Base-by-base conservation (phyloP, 768 basidiomycete species). In the Leucosporidium creatinivorum region DNA sequence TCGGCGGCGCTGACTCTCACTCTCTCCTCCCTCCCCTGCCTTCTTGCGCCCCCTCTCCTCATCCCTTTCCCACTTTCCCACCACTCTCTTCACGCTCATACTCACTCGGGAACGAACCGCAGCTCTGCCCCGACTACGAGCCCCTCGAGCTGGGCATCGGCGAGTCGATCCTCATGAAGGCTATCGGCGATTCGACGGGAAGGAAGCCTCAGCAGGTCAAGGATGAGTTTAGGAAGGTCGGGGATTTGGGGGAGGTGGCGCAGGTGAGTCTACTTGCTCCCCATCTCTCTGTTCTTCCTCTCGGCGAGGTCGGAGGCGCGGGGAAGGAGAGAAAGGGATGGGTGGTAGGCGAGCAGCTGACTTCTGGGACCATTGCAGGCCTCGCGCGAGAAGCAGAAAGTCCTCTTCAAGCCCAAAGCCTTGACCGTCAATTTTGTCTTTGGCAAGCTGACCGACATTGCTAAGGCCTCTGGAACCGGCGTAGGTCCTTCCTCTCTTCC, bases 101-200 rank as follows among this genome's bases (percentile, higher is more conserved):
- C 5, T 36, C 33, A 6, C 56, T 57, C 49, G 63, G 70, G 55
- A 63, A 12, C 30, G 17, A n/a, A 17, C 47, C 56, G 8, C 76
- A 97, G 93, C 78, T 98, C 65, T 87, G 91, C 73, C 93, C 96
- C 21, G 96, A 98, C 77, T 98, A 98, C 78, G 81, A 90, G 66
- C 93, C 94, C 33, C 82, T 97, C 61, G 94, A 99, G 77, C 84
- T 99, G 2, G 96, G 96, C 39, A 93, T 98, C 66, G 96, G 94
- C 23, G 96, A 99, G 77, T 90, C 88, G 72, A 80, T 98, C 25
- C 83, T 99, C 48, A 84, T 96, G 76, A 98, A 97, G 76, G 93
- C 96, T 21, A 98, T 99, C 68, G 88, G 85, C 50, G 89, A 96
- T 77, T 91, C 91, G 5, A 94, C 93, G 0, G 96, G 94, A n/a